A percentile compares a stretch with the other conserved stretches of the same genome.
Evolutionary conservation across 352 stramenopile genomes (phyloP).

Genomic region (Phytophthora pseudosyringae): DNA sequence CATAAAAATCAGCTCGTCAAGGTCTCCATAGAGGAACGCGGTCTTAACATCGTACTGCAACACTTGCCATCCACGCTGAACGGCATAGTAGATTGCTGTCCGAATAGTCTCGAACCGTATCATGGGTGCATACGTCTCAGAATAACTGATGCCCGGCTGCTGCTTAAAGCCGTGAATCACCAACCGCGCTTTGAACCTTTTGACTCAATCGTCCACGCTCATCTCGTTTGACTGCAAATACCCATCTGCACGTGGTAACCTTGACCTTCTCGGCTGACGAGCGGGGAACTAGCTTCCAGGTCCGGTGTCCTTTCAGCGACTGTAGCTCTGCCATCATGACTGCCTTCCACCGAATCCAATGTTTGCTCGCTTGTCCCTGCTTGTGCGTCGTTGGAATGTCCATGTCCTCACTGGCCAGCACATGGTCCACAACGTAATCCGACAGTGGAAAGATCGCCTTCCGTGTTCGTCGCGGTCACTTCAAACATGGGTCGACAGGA

Average conservation of each 20-base stretch:
- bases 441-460: conserved; percentile 1
- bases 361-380: background rate
- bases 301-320: background rate
- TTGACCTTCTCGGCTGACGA: background rate
- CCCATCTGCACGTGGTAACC: conserved; percentile 8
- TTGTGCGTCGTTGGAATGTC: conserved; percentile 2
- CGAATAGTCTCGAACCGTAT: too few relatives aligned
- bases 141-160: background rate
- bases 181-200: background rate
- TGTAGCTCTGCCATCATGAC: background rate
- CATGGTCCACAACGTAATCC: conserved; percentile 8
- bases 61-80: too few relatives aligned
- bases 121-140: background rate
- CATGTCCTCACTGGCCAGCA: background rate
- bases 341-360: conserved; percentile 6
- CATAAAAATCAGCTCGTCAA: background rate
- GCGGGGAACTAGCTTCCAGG: conserved; percentile 5
- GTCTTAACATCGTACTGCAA: background rate
- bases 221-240: conserved; percentile 5
- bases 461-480: background rate
- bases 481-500: background rate
- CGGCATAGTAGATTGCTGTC: too few relatives aligned
- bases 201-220: background rate
- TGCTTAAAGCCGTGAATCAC: background rate
- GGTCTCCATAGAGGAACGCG: background rate